Percentiles rank a stretch among this genome's conserved stretches.
Conservation (phyloP, 495 filamentous ascomycete genomes). For the Thozetella sp. region DNA sequence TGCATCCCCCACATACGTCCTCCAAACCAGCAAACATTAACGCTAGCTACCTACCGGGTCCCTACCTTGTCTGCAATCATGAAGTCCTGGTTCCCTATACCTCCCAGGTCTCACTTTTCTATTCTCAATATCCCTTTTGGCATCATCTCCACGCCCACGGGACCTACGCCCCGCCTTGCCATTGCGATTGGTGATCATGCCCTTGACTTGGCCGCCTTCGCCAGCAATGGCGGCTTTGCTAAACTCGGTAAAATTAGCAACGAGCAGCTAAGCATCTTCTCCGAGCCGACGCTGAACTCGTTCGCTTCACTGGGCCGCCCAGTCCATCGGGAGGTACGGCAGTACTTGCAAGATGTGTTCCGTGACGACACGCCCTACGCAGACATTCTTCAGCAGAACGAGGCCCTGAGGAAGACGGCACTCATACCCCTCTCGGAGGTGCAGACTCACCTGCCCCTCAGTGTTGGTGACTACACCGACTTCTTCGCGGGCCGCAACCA, state of each 20-base stretch:
- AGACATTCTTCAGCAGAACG: constrained; percentile 27
- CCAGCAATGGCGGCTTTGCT: constrained; percentile 60
- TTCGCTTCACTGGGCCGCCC: constrained; percentile 76
- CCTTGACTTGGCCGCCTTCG: constrained; percentile 69
- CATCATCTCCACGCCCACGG: constrained; percentile 64
- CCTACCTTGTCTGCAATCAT: not conserved
- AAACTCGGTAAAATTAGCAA: constrained; percentile 57
- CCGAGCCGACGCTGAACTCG: constrained; percentile 68
- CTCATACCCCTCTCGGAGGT: constrained; percentile 57
- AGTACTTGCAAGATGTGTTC: constrained; percentile 75
- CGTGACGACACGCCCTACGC: constrained; percentile 41
- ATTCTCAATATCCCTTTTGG: constrained; percentile 88
- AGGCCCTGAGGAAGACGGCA: constrained; percentile 17
- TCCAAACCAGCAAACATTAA: no score
- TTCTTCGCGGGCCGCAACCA: constrained; percentile 86
- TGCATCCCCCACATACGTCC: no score
- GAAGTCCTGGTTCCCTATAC: constrained; percentile 28
- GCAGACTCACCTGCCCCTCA: constrained; percentile 74
- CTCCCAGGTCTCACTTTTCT: constrained; percentile 57
- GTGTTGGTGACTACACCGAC: constrained; percentile 87
- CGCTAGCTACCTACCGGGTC: not conserved
- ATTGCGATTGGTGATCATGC: constrained; percentile 75
- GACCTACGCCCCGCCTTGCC: constrained; percentile 61
- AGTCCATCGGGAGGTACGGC: constrained; percentile 68
- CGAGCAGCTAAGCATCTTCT: constrained; percentile 63